phyloP scores from a whole-genome alignment of 345 rosid genomes.

The Pugionium cornutum region DNA sequence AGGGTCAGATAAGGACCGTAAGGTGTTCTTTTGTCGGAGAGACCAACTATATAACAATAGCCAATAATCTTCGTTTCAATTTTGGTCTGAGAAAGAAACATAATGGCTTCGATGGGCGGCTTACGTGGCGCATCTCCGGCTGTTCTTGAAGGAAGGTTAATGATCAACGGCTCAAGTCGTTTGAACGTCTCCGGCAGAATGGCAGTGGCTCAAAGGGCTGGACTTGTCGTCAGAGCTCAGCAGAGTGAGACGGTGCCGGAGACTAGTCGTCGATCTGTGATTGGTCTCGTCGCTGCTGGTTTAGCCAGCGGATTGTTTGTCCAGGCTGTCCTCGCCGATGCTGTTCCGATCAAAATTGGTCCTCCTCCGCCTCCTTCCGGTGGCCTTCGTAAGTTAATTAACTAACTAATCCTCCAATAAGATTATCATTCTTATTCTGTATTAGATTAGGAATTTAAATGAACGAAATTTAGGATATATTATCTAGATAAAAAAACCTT shows the following conservation, averaged over 20 bases:
- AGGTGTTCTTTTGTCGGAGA: conserved; percentile 34
- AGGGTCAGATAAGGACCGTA: conserved; percentile 28
- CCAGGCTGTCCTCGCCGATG: conserved; percentile 74
- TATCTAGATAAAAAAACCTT: too few relatives aligned
- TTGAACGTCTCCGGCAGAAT: conserved; percentile 37
- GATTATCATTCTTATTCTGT: background rate
- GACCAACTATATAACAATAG: conserved; percentile 47
- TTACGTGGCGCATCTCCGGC: conserved; percentile 68
- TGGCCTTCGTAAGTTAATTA: conserved; percentile 73
- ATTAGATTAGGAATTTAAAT: too few relatives aligned
- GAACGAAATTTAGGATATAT: background rate
- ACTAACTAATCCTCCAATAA: background rate
- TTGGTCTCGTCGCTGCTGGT: conserved; percentile 74
- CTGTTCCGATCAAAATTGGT: conserved; percentile 71
- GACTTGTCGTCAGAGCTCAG: conserved; percentile 58
- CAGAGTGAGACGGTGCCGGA: conserved; percentile 53
- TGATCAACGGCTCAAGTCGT: conserved; percentile 55
- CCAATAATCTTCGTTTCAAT: conserved; percentile 41
- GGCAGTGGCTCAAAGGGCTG: conserved; percentile 42
- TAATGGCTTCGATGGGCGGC: conserved; percentile 73
- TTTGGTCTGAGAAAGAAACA: conserved; percentile 28
- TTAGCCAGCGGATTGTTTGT: conserved; percentile 70
- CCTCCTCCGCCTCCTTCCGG: conserved; percentile 93
- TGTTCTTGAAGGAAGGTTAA: conserved; percentile 67
- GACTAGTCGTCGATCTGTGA: conserved; percentile 66